Evolutionary conservation across 164 flowering plant genomes (phyloP), one percentile per base, ranked within the genome.

Genomic region (Tetrastigma voinierianum): DNA sequence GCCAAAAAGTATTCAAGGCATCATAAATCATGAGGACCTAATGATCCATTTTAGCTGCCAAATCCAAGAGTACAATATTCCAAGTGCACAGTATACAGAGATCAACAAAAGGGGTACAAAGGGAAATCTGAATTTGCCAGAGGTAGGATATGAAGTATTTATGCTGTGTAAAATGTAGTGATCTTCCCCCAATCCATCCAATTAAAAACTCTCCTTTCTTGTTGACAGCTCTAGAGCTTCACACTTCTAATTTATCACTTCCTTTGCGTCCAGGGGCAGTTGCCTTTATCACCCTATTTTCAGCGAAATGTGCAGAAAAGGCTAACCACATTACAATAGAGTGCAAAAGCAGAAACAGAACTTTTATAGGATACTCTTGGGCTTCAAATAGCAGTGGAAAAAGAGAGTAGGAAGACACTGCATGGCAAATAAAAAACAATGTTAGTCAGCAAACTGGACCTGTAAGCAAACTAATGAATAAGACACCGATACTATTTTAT

Each of bases 331-430:
- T 77, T 46, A 87, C 70, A 61, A 72, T 67, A 59, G 85, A 72
- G 74, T 92, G 88, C 23, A 80, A 55, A 20, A 89, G 76, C 66
- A 96, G 83, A 73, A 93, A 62, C 57, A 84, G 52, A 72, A 89
- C 90, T 77, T 93, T 96, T 51, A 93, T 80, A 18, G 95, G 96
- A 66, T 96, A 96, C 68, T 96, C 99, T 77, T 86, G 87, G 51
- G 90, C 81, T 77, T 85, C 97, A 68, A 78, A 90, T 58, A 96
- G 90, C 61, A 96, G 98, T 19, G 98, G 99, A 78, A 96, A 93
- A 57, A 92, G 68, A 1, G 98, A 96, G 73, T 96, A 96, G 76
- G 89, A 86, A 11, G 96, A 90, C 67, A 87, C 99, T 96, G 99
- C 89, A 84, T 40, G 56, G 8, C 12, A 40, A 46, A 55, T 20